Evolutionary conservation across 1,284 basidiomycete species (phyloP).

Genomic region (Ustilago curta): DNA sequence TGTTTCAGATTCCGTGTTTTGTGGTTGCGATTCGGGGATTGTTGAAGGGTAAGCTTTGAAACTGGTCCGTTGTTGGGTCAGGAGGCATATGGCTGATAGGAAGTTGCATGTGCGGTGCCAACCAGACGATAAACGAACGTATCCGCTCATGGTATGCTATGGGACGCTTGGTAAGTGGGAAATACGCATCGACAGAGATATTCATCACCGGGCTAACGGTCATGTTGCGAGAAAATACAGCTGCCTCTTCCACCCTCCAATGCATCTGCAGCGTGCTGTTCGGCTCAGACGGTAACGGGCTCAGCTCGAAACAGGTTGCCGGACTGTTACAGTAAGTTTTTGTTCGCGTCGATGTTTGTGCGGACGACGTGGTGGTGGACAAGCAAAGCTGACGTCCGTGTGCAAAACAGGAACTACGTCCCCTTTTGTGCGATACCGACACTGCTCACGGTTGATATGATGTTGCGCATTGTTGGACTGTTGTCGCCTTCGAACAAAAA

Average conservation of each 20-base stretch:
- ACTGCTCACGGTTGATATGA: slow-evolving; percentile 43
- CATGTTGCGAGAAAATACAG: slow-evolving; percentile 1
- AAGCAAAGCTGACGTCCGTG: not conserved
- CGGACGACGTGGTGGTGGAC: no score
- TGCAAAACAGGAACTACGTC: slow-evolving; percentile 35
- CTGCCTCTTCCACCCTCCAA: slow-evolving; percentile 46
- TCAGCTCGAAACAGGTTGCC: slow-evolving; percentile 13
- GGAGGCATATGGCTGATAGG: not conserved
- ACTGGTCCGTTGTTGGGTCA: not conserved
- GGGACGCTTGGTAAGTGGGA: slow-evolving; percentile 52
- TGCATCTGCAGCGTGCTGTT: slow-evolving; percentile 48
- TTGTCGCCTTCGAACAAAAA: slow-evolving; percentile 1
- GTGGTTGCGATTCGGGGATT: slow-evolving; percentile 39
- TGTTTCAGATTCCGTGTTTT: slow-evolving; percentile 56
- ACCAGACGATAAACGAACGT: slow-evolving; percentile 53
- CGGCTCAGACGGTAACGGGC: slow-evolving; percentile 29
- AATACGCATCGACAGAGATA: no score
- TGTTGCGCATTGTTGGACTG: slow-evolving; percentile 27
- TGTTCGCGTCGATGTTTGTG: no score
- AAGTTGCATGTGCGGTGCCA: not conserved
- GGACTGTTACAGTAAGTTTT: slow-evolving; percentile 48
- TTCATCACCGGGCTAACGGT: not conserved
- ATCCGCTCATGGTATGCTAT: slow-evolving; percentile 52
- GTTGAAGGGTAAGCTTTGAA: slow-evolving; percentile 40
- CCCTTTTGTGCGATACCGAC: slow-evolving; percentile 43